Evolutionary conservation across 1,139 yeast species (phyloP).

Genomic region (Geotrichum australiense): DNA sequence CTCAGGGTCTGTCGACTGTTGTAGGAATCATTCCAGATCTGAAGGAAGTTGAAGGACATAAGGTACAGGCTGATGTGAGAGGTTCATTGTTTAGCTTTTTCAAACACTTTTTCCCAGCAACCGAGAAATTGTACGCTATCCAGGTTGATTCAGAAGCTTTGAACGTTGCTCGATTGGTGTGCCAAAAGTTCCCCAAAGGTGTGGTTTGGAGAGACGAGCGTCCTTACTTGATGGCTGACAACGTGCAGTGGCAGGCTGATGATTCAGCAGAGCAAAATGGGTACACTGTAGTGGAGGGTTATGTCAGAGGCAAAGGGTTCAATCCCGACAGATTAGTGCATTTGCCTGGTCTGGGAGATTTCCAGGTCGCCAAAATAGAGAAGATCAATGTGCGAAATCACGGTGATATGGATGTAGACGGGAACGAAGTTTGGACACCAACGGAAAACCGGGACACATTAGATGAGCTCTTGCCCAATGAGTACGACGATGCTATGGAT

Average conservation of each 20-base stretch:
- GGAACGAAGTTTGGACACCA: slow-evolving; percentile 35
- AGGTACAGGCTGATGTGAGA: slow-evolving; percentile 69
- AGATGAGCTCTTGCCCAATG: slow-evolving; percentile 60
- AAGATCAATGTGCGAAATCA: slow-evolving; percentile 21
- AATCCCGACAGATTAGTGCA: slow-evolving; percentile 72
- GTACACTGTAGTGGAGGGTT: slow-evolving; percentile 63
- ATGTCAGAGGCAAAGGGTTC: slow-evolving; percentile 81
- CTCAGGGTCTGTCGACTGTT: slow-evolving; percentile 86
- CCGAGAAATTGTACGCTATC: slow-evolving; percentile 67
- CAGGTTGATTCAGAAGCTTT: slow-evolving; percentile 61
- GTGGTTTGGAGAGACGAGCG: slow-evolving; percentile 88
- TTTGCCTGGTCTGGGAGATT: slow-evolving; percentile 86
- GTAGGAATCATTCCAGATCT: slow-evolving; percentile 78
- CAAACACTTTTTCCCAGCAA: slow-evolving; percentile 83
- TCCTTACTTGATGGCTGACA: slow-evolving; percentile 78
- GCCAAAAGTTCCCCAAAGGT: slow-evolving; percentile 83
- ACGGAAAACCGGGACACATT: slow-evolving; percentile 54
- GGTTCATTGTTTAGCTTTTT: slow-evolving; percentile 78
- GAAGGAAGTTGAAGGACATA: slow-evolving; percentile 56
- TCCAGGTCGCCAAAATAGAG: slow-evolving; percentile 57
- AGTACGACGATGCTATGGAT: slow-evolving; percentile 45
- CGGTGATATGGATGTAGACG: slow-evolving; percentile 33
- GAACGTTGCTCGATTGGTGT: slow-evolving; percentile 64
- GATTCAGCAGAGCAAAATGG: slow-evolving; percentile 35
- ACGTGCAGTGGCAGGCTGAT: slow-evolving; percentile 42